Base-by-base conservation (phyloP, 2,329 filamentous ascomycete genomes). In the Eutypa lata region DNA sequence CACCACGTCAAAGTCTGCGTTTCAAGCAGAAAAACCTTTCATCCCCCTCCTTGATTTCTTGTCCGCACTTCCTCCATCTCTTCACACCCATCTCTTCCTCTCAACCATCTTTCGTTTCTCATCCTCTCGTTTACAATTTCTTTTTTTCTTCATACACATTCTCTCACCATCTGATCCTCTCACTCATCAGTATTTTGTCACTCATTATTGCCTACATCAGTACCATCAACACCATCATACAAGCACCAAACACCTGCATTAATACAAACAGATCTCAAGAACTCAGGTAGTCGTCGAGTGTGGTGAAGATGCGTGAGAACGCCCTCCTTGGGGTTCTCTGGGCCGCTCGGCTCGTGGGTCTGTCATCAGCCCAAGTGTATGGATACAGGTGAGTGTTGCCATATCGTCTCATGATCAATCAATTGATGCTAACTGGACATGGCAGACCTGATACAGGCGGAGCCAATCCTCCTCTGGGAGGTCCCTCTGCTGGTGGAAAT, bases 241-340 rank as follows among this genome's bases (percentile, higher is more conserved):
- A 13, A 50, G n/a, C 40, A 33, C 35, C 48, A 53, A n/a, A 48
- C 47, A 19, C 51, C 44, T 24, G 37, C 26, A 53, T 40, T 40
- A 22, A 49, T n/a, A 22, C 51, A 54, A 43, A 11, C 28, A 49
- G 48, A 56, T 37, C 38, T 49, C 46, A 21, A 37, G 49, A 22
- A 33, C 26, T 33, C 52, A 54, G 53, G 56, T 52, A 49, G 22
- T 42, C 24, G 52, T 44, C 52, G 37, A 43, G 47, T 42, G 52
- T 51, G 48, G 38, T 43, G 43, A 61, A 35, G 28, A 66, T 66
- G 64, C 60, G 62, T 59, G 46, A 49, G 46, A 59, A 61, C 58
- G 61, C 62, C 59, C 57, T 67, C 48, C 37, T 60, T 50, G 63
- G 61, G 50, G 51, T 59, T 54, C 55, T 66, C 43, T 58, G 62